Evolutionary conservation across 192 early-diverging fungal species (phyloP), one percentile per base, ranked within the genome.

Genomic region (Gryganskiella cystojenkinii): DNA sequence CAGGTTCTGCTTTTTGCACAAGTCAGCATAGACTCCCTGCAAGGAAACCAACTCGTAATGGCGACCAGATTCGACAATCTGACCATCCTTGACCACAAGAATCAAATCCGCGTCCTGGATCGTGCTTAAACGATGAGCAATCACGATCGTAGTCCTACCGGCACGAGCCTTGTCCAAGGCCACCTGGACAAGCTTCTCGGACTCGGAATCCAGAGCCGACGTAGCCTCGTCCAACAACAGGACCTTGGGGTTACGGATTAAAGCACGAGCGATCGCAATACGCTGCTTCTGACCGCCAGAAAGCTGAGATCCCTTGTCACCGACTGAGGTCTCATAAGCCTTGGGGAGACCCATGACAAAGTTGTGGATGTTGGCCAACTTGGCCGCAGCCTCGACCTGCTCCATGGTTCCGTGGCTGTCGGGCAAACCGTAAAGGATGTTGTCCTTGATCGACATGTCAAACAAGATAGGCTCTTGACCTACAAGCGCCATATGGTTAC

Each of bases 401-500:
- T 80, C 70, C 51, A 87, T 78, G 7, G 91, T 80, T 3, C 71
- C 76, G 14, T 69, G 64, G 3, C 64, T 51, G 22, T 80, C 40
- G 11, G 87, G 84, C 0, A 83, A 69, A 28, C 90, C 91, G 71
- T 94, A 97, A 8, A 81, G 83, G 55, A 98, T 95, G 86, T 98
- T 98, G 17, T 97, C 95, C 28, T 84, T 86, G 66, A 98, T 92
- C 27, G 90, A 85, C 75, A 94, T 82, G 82, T 96, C 93, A 70
- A 97, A 96, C 42, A 98, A 76, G 42, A 93, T 88, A 4, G 96
- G 96, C 83, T 97, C 96, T 78, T 98, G 96, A 25, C 91, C 91
- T 13, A 98, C 97, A n/a, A 98, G 81, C 19, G 94, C 92, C 84
- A 96, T 80, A 62, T 87, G 86, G 27, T 66, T 44, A 56, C 97